Percentiles rank a stretch among this genome's conserved stretches.
phyloP scores from a whole-genome alignment of 768 basidiomycete genomes.

The Termitomyces sp. region DNA sequence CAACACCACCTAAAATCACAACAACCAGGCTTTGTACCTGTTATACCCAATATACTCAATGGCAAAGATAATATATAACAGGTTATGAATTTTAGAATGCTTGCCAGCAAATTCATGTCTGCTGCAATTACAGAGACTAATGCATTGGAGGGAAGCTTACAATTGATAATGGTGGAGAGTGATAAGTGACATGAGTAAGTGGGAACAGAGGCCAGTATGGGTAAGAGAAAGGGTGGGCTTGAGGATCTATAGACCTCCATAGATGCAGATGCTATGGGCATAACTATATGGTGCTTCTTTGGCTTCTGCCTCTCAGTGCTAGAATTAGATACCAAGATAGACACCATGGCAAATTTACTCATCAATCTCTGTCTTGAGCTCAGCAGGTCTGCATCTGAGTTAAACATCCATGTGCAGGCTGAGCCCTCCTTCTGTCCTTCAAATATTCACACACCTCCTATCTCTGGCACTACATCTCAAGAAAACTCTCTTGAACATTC shows the following conservation, averaged over 20 bases:
- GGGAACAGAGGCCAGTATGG: not conserved
- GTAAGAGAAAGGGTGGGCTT: not conserved
- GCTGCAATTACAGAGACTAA: too few relatives aligned
- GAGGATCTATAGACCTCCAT: not conserved
- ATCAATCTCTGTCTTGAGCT: not conserved
- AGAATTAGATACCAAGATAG: not conserved
- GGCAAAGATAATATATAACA: not conserved
- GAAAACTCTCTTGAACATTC: too few relatives aligned
- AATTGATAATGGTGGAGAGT: not conserved
- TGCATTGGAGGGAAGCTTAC: conserved; percentile 4
- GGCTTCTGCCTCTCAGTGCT: not conserved
- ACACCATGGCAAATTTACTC: conserved; percentile 4
- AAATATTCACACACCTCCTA: too few relatives aligned
- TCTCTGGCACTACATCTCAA: too few relatives aligned
- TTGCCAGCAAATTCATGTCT: not conserved
- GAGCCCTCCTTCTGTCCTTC: too few relatives aligned
- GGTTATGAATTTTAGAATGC: conserved; percentile 4
- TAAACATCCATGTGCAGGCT: too few relatives aligned
- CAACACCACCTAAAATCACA: not conserved
- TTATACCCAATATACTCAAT: conserved; percentile 5
- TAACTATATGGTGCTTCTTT: not conserved
- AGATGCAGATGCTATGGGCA: not conserved
- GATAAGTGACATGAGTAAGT: not conserved
- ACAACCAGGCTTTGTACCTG: conserved; percentile 12
- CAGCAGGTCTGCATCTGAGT: not conserved